Evolutionary conservation across 805 yeast genomes (phyloP), one percentile per base, ranked within the genome.

Genomic region (Saccharomycopsis synnaedendra): DNA sequence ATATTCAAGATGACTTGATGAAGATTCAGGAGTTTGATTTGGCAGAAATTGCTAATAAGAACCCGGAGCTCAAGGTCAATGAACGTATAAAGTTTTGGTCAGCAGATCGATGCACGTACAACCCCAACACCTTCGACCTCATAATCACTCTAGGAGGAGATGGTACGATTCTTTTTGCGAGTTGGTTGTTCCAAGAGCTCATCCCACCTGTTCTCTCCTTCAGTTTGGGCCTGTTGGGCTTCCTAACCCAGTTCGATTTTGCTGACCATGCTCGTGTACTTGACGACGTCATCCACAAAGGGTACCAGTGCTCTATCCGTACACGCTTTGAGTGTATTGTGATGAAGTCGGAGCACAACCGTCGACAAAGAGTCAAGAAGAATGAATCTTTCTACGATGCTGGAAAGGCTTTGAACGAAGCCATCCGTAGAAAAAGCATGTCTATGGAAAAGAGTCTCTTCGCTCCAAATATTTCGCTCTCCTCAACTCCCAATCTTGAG

Each of bases 61-160:
- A 42, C 19, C 46, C 45, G 4, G 46, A 44, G 28, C 45, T 54
- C 49, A 51, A 56, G 10, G 50, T 55, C 28, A 39, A 49, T 10
- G 32, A 41, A 5, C 38, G 55, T 11, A 42, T 59, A 4, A 52
- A 55, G 11, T 56, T 61, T 67, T 52, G 78, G 78, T 9, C 63
- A 65, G 42, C 59, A 63, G 48, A 73, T 68, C 33, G 70, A 62
- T 57, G 62, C 34, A 29, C 55, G 31, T 62, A 46, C 32, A 40
- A 40, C 19, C 70, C 76, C 3, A 70, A 73, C 35, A 57, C 68
- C 42, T 76, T 80, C 54, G 97, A 90, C 61, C 67, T 89, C 51
- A 81, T 87, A 2, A 76, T 90, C 41, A 86, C 97, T 0, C 69
- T 93, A 5, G 98, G 98, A 29, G 98, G 98, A 11, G 98, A 93